Percentiles rank a stretch among this genome's conserved stretches.
Evolutionary conservation across 768 basidiomycete species (phyloP).

Genomic region (Coprinopsis cinerea): DNA sequence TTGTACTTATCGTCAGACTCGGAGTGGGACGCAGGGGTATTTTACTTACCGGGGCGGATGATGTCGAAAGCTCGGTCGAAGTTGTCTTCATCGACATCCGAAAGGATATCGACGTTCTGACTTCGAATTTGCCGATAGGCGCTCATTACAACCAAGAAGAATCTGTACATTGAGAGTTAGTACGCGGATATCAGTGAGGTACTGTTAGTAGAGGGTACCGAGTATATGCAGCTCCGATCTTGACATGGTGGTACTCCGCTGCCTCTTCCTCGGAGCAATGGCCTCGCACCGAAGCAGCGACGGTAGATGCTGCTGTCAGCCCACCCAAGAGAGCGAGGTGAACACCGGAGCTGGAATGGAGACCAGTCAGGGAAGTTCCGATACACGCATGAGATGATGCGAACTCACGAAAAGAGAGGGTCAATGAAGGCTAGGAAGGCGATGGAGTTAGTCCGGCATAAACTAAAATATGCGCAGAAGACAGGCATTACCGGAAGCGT

Average conservation of each 20-base stretch:
- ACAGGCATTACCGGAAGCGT: conserved; percentile 26
- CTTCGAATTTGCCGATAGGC: conserved; percentile 42
- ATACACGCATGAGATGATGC: not conserved
- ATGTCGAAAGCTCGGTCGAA: conserved; percentile 43
- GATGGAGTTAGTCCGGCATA: not conserved
- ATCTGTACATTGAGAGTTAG: conserved; percentile 21
- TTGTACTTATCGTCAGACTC: not conserved
- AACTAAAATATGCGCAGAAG: not conserved
- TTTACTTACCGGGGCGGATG: conserved; percentile 29
- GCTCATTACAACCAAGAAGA: conserved; percentile 40
- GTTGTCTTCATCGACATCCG: conserved; percentile 40
- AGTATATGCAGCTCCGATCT: conserved; percentile 29
- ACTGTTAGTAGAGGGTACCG: conserved; percentile 16
- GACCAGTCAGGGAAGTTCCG: not conserved
- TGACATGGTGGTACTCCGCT: conserved; percentile 25
- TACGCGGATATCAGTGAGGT: not conserved
- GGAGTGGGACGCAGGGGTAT: not conserved
- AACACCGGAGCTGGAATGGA: conserved; percentile 21
- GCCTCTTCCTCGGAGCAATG: conserved; percentile 25
- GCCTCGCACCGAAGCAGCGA: conserved; percentile 27
- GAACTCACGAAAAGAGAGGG: conserved; percentile 18
- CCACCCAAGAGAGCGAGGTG: conserved; percentile 28
- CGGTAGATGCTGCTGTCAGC: conserved; percentile 29
- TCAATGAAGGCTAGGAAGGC: conserved; percentile 20
- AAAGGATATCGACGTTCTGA: conserved; percentile 32